These are phyloP conservation scores for Camellia sinensis DNA, from an alignment of 148 eudicot genomes.

Conservation along the genomic window DNA sequence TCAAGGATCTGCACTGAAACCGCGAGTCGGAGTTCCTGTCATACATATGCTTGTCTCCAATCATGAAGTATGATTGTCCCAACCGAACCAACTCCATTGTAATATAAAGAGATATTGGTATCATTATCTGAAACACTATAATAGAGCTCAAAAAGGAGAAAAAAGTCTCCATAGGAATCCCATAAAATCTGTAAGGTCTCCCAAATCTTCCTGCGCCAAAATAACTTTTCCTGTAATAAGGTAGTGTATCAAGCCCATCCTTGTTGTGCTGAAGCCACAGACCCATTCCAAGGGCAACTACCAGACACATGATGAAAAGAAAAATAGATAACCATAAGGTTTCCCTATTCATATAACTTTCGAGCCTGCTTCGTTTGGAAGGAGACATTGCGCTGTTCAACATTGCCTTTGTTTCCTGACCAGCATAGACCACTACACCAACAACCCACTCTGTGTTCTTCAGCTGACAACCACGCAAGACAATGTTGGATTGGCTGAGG, in stretches of 20 bases:
- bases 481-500: conserved; percentile 85
- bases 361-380: conserved; percentile 87
- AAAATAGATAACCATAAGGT: conserved; percentile 84
- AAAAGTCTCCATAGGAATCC: conserved; percentile 84
- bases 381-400: conserved; percentile 87
- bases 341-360: conserved; percentile 86
- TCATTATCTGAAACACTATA: conserved; percentile 97
- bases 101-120: conserved; percentile 89
- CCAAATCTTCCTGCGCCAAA: conserved; percentile 46
- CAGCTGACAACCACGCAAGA: conserved; percentile 95
- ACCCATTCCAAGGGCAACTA: conserved; percentile 85
- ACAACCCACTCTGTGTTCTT: conserved; percentile 91
- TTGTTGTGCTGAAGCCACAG: conserved; percentile 73
- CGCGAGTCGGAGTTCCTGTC: conserved; percentile 56
- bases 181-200: conserved; percentile 67
- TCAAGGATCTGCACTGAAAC: conserved; percentile 96
- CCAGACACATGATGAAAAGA: conserved; percentile 82
- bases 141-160: conserved; percentile 89
- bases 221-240: conserved; percentile 78
- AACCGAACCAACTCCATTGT: conserved; percentile 95
- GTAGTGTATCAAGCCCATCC: conserved; percentile 71
- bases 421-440: conserved; percentile 94
- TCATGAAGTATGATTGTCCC: conserved; percentile 98
- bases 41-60: conserved; percentile 84
- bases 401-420: conserved; percentile 99